phyloP scores from a whole-genome alignment of 208 protist genomes.

The Trypanosoma lewisi region DNA sequence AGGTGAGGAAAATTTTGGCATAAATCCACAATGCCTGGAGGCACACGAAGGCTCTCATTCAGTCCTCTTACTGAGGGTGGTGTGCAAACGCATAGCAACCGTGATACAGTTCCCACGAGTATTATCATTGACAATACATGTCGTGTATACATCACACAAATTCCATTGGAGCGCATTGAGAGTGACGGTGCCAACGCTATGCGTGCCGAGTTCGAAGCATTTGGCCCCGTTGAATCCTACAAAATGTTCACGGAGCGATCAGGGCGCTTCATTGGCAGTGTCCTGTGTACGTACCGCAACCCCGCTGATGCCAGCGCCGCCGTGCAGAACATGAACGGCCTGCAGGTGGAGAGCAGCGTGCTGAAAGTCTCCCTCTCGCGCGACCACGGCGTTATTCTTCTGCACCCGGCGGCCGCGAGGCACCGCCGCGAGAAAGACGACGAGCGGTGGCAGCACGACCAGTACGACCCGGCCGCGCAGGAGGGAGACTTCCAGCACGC shows the following conservation, averaged over 20 bases:
- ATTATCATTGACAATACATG: constrained; percentile 86
- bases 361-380: constrained; percentile 67
- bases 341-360: constrained; percentile 50
- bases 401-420: constrained; percentile 31
- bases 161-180: constrained; percentile 83
- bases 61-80: constrained; percentile 49
- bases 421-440: constrained; percentile 28
- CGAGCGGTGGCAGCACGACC: constrained; percentile 2
- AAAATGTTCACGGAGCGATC: constrained; percentile 85
- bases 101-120: constrained; percentile 38
- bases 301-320: constrained; percentile 80
- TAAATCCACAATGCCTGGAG: constrained; percentile 12
- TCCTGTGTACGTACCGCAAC: constrained; percentile 87
- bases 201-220: constrained; percentile 77
- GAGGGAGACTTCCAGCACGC: not conserved
- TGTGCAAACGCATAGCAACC: not conserved
- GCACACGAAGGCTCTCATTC: constrained; percentile 34
- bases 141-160: constrained; percentile 86
- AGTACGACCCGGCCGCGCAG: not conserved
- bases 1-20: too few species aligned
- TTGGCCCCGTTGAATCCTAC: constrained; percentile 85
- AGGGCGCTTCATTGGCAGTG: constrained; percentile 79
- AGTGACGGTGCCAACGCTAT: constrained; percentile 68
- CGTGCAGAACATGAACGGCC: constrained; percentile 73
- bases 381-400: constrained; percentile 83